phyloP scores from a whole-genome alignment of 2,329 filamentous ascomycete species.

The Fusarium decemcellulare region DNA sequence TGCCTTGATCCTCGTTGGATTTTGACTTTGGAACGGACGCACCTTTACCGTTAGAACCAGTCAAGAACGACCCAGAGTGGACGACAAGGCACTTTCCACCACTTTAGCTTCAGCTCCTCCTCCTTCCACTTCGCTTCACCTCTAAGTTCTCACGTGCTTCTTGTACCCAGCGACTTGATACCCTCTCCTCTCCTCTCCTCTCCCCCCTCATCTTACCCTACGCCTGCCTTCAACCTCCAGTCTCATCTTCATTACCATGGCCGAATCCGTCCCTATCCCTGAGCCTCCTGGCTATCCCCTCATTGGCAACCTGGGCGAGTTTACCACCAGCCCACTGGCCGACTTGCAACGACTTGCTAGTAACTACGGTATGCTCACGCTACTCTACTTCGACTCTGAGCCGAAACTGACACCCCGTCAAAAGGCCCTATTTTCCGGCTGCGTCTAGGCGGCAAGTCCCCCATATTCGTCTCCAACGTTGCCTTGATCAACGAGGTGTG shows the following conservation, averaged over 20 bases:
- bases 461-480: constrained; percentile 65
- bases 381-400: not conserved
- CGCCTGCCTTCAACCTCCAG: not conserved
- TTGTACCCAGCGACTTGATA: not conserved
- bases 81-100: not conserved
- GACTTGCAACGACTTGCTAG: constrained; percentile 72
- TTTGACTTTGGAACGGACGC: not conserved
- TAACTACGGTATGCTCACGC: constrained; percentile 70
- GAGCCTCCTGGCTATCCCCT: constrained; percentile 75
- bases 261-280: constrained; percentile 67
- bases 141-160: not conserved
- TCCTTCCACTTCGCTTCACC: not conserved
- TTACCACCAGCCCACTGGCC: constrained; percentile 70
- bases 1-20: not conserved
- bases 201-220: not conserved
- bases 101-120: too few relatives aligned
- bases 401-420: not conserved
- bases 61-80: not conserved
- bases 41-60: not conserved
- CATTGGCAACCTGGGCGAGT: constrained; percentile 75
- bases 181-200: not conserved
- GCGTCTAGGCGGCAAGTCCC: constrained; percentile 25
- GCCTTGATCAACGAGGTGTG: constrained; percentile 74
- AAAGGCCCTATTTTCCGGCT: constrained; percentile 43
- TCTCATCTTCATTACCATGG: constrained; percentile 44